phyloP scores from a whole-genome alignment of 2,329 filamentous ascomycete species.

The Microdochium nivale region DNA sequence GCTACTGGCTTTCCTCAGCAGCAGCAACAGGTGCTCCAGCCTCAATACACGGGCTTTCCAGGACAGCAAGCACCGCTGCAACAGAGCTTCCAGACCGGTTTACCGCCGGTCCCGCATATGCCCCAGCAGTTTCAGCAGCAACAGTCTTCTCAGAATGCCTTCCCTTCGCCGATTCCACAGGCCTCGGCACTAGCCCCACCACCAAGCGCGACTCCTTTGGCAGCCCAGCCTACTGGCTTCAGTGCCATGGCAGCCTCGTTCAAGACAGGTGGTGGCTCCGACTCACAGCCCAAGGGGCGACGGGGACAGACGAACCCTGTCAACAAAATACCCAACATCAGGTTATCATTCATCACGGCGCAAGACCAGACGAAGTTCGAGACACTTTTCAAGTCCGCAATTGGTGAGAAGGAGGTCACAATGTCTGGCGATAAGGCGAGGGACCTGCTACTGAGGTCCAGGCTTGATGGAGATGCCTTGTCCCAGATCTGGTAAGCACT shows the following conservation, averaged over 20 bases:
- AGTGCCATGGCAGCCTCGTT: conserved; percentile 60
- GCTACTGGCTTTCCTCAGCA: conserved; percentile 10
- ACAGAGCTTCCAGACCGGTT: conserved; percentile 52
- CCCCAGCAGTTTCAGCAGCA: conserved; percentile 50
- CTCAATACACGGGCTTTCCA: conserved; percentile 35
- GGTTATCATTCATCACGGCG: conserved; percentile 91
- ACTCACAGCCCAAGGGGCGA: conserved; percentile 32
- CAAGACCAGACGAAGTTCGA: conserved; percentile 96
- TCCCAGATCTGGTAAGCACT: conserved; percentile 77
- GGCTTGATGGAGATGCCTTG: conserved; percentile 76
- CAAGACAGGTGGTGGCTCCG: conserved; percentile 38
- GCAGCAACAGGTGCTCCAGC: conserved; percentile 35
- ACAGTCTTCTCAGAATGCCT: conserved; percentile 34
- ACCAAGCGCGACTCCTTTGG: conserved; percentile 43
- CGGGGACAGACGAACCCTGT: conserved; percentile 38
- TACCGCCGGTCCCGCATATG: conserved; percentile 50
- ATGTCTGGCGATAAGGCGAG: conserved; percentile 89
- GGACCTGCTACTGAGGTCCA: conserved; percentile 81
- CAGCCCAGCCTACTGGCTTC: conserved; percentile 59
- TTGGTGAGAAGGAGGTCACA: conserved; percentile 73
- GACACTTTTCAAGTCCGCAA: conserved; percentile 92
- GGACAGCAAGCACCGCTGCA: conserved; percentile 38
- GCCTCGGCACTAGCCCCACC: conserved; percentile 35
- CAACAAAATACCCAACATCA: conserved; percentile 84
- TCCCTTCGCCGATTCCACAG: conserved; percentile 35